Evolutionary conservation across 352 stramenopile species (phyloP), one percentile per base, ranked within the genome.

Genomic region (Phytophthora multivora): DNA sequence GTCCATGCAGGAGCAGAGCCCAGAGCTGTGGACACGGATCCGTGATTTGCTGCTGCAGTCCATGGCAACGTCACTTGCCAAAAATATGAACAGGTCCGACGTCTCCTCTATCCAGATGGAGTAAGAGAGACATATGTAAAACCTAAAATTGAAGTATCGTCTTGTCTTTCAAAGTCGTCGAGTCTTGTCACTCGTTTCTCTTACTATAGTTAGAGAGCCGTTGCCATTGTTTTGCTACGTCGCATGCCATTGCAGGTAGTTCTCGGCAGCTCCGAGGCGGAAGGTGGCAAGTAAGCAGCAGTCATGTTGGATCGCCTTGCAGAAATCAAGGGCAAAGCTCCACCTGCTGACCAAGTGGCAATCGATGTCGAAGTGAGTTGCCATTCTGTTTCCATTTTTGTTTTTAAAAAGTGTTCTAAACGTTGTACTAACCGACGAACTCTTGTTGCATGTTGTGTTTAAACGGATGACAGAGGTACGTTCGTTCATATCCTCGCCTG

Each of bases 41-140:
- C 75, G 80, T 6, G 79, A 92, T 23, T 70, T 90, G 10, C 77
- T 89, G 33, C 89, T 92, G 56, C 74, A 89, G 47, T 88, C 75
- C 41, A 90, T 92, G 80, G 80, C 80, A 49, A 69, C 84, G 9
- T 70, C 78, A 19, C 77, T 90, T 8, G 16, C 9, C 41, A 61
- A 45, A 5, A 5, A 23, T 16, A 21, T 23, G 2, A 23, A 38
- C 3, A 49, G 48, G 38, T 10, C 16, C 50, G 79, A 66, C 26
- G 80, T 86, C 52, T 30, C 47, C 21, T 33, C 19, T 47, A 54
- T 53, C 42, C 31, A n/a, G 21, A 33, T 53, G 16, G 30, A 33
- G 15, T 60, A 60, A n/a, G 12, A 43, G 51, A 10, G n/a, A 43
- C 21, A n/a, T n/a, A n/a, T n/a, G 21, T 19, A 18, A 36, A 7